phyloP scores from a whole-genome alignment of 495 filamentous ascomycete genomes.

The Umbilicaria muhlenbergii region DNA sequence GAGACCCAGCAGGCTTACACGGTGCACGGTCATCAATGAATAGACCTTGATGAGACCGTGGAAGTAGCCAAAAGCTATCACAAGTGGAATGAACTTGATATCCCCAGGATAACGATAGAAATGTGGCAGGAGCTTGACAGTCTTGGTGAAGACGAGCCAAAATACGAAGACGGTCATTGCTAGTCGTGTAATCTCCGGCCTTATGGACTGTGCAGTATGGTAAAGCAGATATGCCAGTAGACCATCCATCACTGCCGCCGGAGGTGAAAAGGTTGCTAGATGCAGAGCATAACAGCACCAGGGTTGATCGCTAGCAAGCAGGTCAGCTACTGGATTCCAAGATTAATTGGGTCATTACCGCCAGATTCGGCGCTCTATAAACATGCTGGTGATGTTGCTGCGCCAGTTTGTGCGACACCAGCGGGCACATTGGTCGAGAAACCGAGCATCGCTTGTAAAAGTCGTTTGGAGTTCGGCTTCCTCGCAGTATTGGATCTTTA shows the following conservation, averaged over 20 bases:
- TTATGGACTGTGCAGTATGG: background rate
- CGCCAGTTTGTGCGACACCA: no score
- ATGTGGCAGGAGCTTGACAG: conserved; percentile 44
- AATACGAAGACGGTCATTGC: conserved; percentile 1
- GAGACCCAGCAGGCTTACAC: no score
- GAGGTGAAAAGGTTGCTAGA: background rate
- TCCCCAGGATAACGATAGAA: conserved; percentile 41
- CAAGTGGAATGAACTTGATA: conserved; percentile 35
- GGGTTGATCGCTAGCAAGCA: background rate
- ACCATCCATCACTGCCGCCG: background rate
- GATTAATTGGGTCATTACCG: no score
- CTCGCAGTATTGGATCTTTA: conserved; percentile 43
- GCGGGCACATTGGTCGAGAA: no score
- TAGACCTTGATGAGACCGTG: conserved; percentile 49
- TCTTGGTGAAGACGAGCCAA: conserved; percentile 36
- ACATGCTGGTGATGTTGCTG: no score
- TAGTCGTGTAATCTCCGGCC: background rate
- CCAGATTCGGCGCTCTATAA: no score
- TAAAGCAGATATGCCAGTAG: conserved; percentile 1
- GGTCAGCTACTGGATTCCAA: no score
- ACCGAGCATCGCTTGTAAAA: conserved; percentile 12
- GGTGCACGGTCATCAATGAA: conserved; percentile 34
- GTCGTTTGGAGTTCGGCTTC: conserved; percentile 44
- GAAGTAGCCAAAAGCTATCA: conserved; percentile 42
- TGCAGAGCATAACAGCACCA: conserved; percentile 2